Conservation (phyloP, 768 basidiomycete species). For the Lactifluus volemus region DNA sequence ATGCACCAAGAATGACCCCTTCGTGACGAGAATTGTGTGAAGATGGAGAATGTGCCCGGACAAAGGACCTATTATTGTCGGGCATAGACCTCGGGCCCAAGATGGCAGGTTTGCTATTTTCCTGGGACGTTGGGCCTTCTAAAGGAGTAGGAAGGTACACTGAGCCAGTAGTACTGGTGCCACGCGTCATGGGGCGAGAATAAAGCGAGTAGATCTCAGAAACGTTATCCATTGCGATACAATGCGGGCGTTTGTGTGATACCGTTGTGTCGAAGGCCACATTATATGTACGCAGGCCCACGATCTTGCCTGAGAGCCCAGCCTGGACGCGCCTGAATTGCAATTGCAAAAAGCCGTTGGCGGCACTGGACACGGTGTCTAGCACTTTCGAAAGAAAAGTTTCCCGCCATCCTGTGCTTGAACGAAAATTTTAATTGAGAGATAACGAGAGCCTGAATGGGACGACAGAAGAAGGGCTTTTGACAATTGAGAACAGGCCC, state of each 20-base stretch:
- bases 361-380: background rate
- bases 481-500: too few relatives aligned
- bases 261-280: background rate
- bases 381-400: background rate
- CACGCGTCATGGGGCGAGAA: conserved; percentile 8
- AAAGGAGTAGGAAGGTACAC: conserved; percentile 11
- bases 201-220: conserved; percentile 20
- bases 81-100: conserved; percentile 13
- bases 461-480: too few relatives aligned
- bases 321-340: background rate
- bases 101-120: background rate
- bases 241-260: background rate
- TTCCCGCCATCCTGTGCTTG: background rate
- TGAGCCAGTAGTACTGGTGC: background rate
- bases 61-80: background rate
- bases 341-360: background rate
- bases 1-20: background rate
- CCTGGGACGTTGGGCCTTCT: background rate
- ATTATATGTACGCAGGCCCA: background rate
- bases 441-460: too few relatives aligned
- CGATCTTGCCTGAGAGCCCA: background rate
- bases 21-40: conserved; percentile 1
- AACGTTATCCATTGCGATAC: conserved; percentile 11
- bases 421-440: background rate
- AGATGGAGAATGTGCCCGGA: conserved; percentile 3